phyloP scores from a whole-genome alignment of 352 stramenopile genomes.

The Halophytophthora polymorphica region DNA sequence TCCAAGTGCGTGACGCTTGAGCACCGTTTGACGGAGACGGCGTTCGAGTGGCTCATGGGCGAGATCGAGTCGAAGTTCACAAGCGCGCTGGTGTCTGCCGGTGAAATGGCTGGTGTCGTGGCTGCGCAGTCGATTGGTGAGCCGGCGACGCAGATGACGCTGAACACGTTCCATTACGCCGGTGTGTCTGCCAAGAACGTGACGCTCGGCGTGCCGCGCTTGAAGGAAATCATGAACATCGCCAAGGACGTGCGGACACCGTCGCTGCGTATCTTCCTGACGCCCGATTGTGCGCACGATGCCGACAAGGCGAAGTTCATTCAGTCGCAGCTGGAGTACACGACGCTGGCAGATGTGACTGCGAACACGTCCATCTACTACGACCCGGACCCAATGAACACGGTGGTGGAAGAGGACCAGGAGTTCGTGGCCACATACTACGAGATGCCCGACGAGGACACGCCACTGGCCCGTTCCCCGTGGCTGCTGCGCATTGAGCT shows the following conservation, averaged over 20 bases:
- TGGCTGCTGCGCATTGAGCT: conserved; percentile 99
- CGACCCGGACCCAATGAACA: conserved; percentile 97
- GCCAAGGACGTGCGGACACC: conserved; percentile 98
- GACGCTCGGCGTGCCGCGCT: conserved; percentile 97
- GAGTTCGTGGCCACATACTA: conserved; percentile 98
- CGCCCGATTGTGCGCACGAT: conserved; percentile 85
- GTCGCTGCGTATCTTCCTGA: conserved; percentile 95
- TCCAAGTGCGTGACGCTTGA: conserved; percentile 96
- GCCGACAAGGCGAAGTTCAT: conserved; percentile 89
- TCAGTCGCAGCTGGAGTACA: conserved; percentile 96
- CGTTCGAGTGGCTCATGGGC: conserved; percentile 94
- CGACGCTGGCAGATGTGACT: conserved; percentile 95
- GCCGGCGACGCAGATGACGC: conserved; percentile 99
- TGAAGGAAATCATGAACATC: conserved; percentile 99
- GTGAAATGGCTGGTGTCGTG: conserved; percentile 98
- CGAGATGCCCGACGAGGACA: conserved; percentile 96
- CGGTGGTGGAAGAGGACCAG: conserved; percentile 95
- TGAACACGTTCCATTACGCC: conserved; percentile 99
- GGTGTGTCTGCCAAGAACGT: conserved; percentile 99
- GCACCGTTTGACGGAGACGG: conserved; percentile 94
- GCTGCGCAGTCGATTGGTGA: conserved; percentile 99
- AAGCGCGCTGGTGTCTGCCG: conserved; percentile 92
- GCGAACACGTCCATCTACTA: conserved; percentile 98
- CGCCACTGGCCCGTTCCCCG: conserved; percentile 90
- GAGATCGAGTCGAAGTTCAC: conserved; percentile 98